Evolutionary conservation across 768 basidiomycete genomes (phyloP), one percentile per base, ranked within the genome.

Genomic region (Lactarius quietus): DNA sequence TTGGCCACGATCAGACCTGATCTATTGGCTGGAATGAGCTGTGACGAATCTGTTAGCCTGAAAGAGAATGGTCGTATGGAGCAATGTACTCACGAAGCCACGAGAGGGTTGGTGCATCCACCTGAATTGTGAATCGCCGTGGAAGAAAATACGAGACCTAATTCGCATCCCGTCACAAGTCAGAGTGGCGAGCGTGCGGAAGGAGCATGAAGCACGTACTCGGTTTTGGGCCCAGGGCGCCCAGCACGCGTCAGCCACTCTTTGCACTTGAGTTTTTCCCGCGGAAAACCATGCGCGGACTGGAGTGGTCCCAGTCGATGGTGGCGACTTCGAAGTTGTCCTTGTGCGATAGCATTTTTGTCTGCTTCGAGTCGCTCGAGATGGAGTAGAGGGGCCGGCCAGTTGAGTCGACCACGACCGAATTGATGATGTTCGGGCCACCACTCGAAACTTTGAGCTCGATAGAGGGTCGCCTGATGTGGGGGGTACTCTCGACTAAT

Each of bases 201-300:
- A 33, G 3, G 6, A 15, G 10, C 6, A 18, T 7, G n/a, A 15
- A 8, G 20, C 18, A 64, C 39, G 15, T 54, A 66, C 65, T 66
- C 48, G 9, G 65, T 66, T 1, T 62, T 61, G 26, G 57, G 61
- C 33, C 65, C n/a, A n/a, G n/a, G n/a, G n/a, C n/a, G n/a, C n/a
- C n/a, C 61, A 20, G 61, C 65, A 20, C 58, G 61, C 9, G 65
- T 57, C 33, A 66, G 23, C 65, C 65, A 66, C 6, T 66, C 61
- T 39, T 62, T 66, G 35, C 65, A 66, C 35, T 20, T 66, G 15
- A 45, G 28, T 62, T 66, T 57, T 62, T 52, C 20, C 61, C 39
- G 35, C 39, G 61, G n/a, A 54, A 66, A 29, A 62, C 57, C 51
- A 66, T 38, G 20, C 57, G 61, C 17, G 65, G 65, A 58, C 52